Base-by-base conservation (phyloP, 257 asterid species). In the Sherardia arvensis region DNA sequence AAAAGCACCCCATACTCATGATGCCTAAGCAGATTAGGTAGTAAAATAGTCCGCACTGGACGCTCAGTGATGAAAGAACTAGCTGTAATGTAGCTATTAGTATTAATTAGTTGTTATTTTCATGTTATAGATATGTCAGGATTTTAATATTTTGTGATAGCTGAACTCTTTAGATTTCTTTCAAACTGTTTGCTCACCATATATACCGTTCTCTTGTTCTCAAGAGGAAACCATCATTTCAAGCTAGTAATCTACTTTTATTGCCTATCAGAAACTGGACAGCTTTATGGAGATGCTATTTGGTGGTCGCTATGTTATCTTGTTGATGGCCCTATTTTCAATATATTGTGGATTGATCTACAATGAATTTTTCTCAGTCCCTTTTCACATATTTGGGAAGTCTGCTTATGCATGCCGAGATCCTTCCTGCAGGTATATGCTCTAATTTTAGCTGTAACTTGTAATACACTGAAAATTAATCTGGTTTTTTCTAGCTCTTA, bases 261-360 rank as follows among this genome's bases (percentile, higher is more conserved):
- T 76, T 67, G 71, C 66, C 62, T 68, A 22, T 62, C 96, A 93
- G 97, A 90, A 90, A 93, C 88, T 93, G 66, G 99, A 92, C 61
- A 93, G 97, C 91, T 87, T 93, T 82, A 93, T 93, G 99, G 99
- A 90, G 90, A 93, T 93, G 97, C 87, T 90, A 40, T 90, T 81
- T 74, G 99, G 96, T 61, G 99, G 99, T 66, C 95, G 96, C 66
- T 90, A 93, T 71, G 77, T 93, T 53, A 92, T 93, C 61, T 94
- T 93, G 75, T 71, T 87, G 82, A 93, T 93, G 99, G 82, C 99
- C 17, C 69, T 90, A 66, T 93, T 93, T 78, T 93, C 99, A 34
- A 84, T 93, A 53, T 93, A 93, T 75, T 93, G 99, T 70, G 99
- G 99, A 66, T 76, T 93, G 83, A 79, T 93, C 76, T 93, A 93